A percentile compares a stretch with the other conserved stretches of the same genome.
Conservation (phyloP, 345 rosid species). For the Clausena lansium region DNA sequence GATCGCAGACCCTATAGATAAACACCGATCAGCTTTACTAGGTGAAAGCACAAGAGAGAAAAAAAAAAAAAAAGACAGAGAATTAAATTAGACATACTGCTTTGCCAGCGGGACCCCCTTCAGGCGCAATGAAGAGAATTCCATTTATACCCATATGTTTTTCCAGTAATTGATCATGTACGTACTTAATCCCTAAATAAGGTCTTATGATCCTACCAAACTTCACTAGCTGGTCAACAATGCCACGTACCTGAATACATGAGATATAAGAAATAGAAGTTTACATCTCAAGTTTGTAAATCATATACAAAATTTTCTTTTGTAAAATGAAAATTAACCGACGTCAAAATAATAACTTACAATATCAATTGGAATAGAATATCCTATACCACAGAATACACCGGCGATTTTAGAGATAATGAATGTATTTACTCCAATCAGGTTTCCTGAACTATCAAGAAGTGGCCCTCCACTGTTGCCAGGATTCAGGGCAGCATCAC, state of each 20-base stretch:
- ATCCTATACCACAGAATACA: too few species aligned
- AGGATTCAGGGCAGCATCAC: slow-evolving; percentile 94
- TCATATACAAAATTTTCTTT: too few species aligned
- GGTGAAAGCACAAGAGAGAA: not conserved
- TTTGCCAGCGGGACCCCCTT: slow-evolving; percentile 89
- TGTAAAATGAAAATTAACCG: too few species aligned
- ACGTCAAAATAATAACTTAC: too few species aligned
- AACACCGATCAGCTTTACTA: slow-evolving; percentile 13
- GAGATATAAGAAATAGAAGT: too few species aligned
- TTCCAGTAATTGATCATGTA: slow-evolving; percentile 92
- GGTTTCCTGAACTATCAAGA: slow-evolving; percentile 84
- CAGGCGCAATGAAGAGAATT: slow-evolving; percentile 86
- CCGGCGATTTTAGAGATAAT: too few species aligned
- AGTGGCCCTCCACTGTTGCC: slow-evolving; percentile 98
- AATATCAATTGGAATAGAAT: too few species aligned
- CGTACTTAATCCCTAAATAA: slow-evolving; percentile 86
- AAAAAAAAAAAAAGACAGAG: not conserved
- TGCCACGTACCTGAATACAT: slow-evolving; percentile 35
- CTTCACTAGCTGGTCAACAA: slow-evolving; percentile 83
- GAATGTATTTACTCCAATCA: slow-evolving; percentile 75
- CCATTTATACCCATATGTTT: slow-evolving; percentile 80
- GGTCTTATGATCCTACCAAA: slow-evolving; percentile 89
- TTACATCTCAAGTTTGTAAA: too few species aligned
- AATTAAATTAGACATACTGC: slow-evolving; percentile 50
- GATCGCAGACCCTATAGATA: slow-evolving; percentile 66